These are phyloP conservation scores for Coemansia sp. DNA, from an alignment of 192 early-diverging fungal genomes.

Conservation along the genomic window DNA sequence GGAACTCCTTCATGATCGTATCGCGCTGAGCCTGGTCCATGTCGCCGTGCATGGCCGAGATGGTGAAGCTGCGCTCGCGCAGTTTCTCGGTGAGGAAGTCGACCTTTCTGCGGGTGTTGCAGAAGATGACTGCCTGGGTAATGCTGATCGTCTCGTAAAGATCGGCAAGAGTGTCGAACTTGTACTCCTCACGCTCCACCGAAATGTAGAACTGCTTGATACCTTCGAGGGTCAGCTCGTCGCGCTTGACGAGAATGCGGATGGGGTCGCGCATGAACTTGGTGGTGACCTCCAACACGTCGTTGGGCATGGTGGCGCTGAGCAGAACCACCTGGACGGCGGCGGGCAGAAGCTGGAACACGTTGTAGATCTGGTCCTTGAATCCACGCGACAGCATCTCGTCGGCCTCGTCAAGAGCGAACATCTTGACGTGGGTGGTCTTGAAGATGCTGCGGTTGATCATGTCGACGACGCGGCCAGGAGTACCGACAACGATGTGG, in stretches of 20 bases:
- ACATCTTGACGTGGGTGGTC: constrained; percentile 89
- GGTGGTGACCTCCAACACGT: constrained; percentile 93
- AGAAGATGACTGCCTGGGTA: constrained; percentile 99
- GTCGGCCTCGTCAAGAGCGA: constrained; percentile 99
- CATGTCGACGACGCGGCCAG: constrained; percentile 98
- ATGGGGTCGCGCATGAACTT: constrained; percentile 99
- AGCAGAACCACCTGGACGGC: constrained; percentile 94
- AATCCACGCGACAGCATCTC: constrained; percentile 99
- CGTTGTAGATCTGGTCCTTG: constrained; percentile 98
- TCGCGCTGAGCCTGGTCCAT: constrained; percentile 97
- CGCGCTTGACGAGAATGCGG: constrained; percentile 98
- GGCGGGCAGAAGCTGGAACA: constrained; percentile 89
- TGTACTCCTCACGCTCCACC: constrained; percentile 99
- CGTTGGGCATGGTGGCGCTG: constrained; percentile 94
- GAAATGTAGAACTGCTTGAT: constrained; percentile 97
- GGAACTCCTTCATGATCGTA: constrained; percentile 99
- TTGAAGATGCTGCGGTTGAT: constrained; percentile 88
- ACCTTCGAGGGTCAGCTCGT: constrained; percentile 94
- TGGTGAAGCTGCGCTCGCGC: constrained; percentile 85
- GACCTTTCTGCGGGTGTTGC: constrained; percentile 99
- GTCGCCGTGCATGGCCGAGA: constrained; percentile 99
- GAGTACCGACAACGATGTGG: constrained; percentile 97
- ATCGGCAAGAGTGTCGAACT: constrained; percentile 97
- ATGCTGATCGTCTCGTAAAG: constrained; percentile 98
- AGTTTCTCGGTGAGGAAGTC: constrained; percentile 99